Base-by-base conservation (phyloP, 805 yeast species). In the Ogataea populi-albae region DNA sequence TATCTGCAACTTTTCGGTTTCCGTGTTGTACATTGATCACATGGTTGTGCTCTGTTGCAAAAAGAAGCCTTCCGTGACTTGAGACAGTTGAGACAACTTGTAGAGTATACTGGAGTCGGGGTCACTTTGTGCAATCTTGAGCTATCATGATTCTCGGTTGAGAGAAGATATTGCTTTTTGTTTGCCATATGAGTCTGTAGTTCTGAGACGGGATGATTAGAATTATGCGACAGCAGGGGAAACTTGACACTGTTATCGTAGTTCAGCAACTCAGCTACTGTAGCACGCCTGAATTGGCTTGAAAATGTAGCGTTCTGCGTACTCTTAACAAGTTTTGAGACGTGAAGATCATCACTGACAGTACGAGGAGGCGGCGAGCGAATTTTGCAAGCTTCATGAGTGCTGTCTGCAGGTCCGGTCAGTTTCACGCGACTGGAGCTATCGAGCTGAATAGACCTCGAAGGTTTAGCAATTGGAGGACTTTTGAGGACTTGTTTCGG, bases 21-120 rank as follows among this genome's bases (percentile, higher is more conserved):
- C 4, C 14, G 11, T n/a, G 20, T 23, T 10, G 14, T 21, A 30
- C 49, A 45, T 9, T 31, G 12, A 23, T 39, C 38, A 24, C 49
- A 45, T 5, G 43, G 41, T 4, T 17, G 17, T 16, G 20, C 10
- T 17, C 42, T 27, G 29, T 45, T 32, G 33, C 49, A 45, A 16
- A 38, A 41, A 9, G 21, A 20, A n/a, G 9, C 24, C 25, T 38
- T 34, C 5, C 35, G 12, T 7, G n/a, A 22, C 17, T 18, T 34
- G 10, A 23, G 21, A 35, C 49, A 45, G 4, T 15, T 25, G 14
- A 26, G 19, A 23, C 49, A 45, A 11, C 42, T 26, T 3, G 29
- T 7, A 10, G 42, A 38, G 26, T 33, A 42, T 3, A 38, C 17
- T 11, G 40, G 31, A 10, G 28, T 9, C 15, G 15, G 28, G 6